Conservation (phyloP, 345 rosid genomes). For the Mangifera indica region DNA sequence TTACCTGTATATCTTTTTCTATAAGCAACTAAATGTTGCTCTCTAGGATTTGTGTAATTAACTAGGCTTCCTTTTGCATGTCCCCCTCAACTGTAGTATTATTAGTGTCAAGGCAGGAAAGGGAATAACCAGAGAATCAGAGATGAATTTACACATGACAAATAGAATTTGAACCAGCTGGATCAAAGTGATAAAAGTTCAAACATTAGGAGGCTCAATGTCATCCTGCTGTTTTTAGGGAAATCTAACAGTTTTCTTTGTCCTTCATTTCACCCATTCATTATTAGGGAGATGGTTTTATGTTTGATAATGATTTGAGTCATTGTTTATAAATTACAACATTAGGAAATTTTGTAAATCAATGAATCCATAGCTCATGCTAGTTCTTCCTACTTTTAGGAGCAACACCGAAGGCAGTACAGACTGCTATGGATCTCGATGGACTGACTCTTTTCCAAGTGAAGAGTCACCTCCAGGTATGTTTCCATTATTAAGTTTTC, state of each 20-base stretch:
- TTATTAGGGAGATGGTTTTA: background rate
- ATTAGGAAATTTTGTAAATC: background rate
- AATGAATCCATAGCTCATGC: background rate
- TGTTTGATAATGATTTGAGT: background rate
- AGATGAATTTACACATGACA: background rate
- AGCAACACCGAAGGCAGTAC: conserved; percentile 30
- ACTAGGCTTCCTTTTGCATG: background rate
- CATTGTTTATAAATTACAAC: background rate
- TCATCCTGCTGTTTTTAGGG: background rate
- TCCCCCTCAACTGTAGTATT: background rate
- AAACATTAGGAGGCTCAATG: background rate
- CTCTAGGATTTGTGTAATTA: background rate
- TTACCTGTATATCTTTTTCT: background rate
- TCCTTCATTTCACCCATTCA: background rate
- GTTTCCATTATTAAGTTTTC: background rate
- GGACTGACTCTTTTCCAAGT: conserved; percentile 30
- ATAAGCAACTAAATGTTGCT: background rate
- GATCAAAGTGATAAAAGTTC: background rate
- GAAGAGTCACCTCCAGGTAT: conserved; percentile 39
- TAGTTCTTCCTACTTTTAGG: conserved; percentile 11
- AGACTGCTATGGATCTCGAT: conserved; percentile 14
- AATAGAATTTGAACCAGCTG: background rate
- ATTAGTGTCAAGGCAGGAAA: background rate
- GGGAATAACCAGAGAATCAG: background rate
- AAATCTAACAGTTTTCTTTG: background rate